Conservation (phyloP, 1,139 yeast genomes). For the Arxiozyma bovina region DNA sequence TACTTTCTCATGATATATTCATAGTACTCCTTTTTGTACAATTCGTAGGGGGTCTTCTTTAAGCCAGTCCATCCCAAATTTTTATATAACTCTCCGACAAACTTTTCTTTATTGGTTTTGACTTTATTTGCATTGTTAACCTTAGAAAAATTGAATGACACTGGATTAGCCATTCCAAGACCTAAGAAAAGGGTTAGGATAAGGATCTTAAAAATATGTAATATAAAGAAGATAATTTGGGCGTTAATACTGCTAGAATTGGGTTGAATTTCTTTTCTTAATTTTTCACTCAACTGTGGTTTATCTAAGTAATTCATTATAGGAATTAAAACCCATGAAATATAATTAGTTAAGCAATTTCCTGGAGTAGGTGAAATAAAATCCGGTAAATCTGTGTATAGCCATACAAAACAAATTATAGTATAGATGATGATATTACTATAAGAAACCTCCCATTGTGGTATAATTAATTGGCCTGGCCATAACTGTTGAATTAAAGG, state of each 20-base stretch:
- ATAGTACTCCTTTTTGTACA: slow-evolving; percentile 65
- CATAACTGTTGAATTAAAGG: slow-evolving; percentile 52
- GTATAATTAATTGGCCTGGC: slow-evolving; percentile 87
- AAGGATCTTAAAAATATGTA: slow-evolving; percentile 57
- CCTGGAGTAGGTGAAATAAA: slow-evolving; percentile 88
- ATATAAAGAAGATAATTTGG: slow-evolving; percentile 57
- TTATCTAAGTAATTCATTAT: slow-evolving; percentile 33
- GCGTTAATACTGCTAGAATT: slow-evolving; percentile 37
- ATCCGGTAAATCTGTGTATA: slow-evolving; percentile 89
- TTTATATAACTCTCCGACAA: slow-evolving; percentile 34
- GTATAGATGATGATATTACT: slow-evolving; percentile 41
- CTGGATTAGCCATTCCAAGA: slow-evolving; percentile 74
- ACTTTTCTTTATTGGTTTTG: slow-evolving; percentile 2
- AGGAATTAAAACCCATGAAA: slow-evolving; percentile 34
- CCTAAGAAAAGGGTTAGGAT: slow-evolving; percentile 52
- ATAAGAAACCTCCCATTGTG: slow-evolving; percentile 60
- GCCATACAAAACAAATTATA: slow-evolving; percentile 44
- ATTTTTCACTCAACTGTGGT: slow-evolving; percentile 36
- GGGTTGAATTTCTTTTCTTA: slow-evolving; percentile 41
- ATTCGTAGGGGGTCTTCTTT: slow-evolving; percentile 60
- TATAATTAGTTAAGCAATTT: slow-evolving; percentile 59
- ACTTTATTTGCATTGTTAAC: slow-evolving; percentile 23
- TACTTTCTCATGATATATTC: slow-evolving; percentile 51
- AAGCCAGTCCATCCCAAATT: slow-evolving; percentile 89
- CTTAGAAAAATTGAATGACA: slow-evolving; percentile 39